Percentiles rank a stretch among this genome's conserved stretches.
These are phyloP conservation scores for Lentinula raphanica DNA, from an alignment of 768 basidiomycete genomes.

Conservation along the genomic window DNA sequence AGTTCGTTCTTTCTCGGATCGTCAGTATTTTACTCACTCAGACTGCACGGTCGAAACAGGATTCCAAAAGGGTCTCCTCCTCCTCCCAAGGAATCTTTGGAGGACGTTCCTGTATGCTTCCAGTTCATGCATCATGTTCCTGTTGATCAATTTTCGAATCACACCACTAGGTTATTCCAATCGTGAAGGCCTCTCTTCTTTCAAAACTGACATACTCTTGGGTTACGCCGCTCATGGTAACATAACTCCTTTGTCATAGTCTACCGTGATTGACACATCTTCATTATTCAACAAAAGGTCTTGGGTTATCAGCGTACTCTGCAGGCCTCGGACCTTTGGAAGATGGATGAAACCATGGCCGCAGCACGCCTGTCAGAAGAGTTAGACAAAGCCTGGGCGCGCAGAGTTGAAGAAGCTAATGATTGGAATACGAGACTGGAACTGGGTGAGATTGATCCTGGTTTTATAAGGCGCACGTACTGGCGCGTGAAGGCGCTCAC, in stretches of 20 bases:
- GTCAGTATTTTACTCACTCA: not conserved
- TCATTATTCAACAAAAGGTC: slow-evolving; percentile 23
- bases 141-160: too few relatives aligned
- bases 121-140: too few relatives aligned
- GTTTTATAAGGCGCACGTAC: slow-evolving; percentile 27
- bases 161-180: slow-evolving; percentile 49
- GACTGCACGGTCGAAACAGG: slow-evolving; percentile 38
- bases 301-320: slow-evolving; percentile 70
- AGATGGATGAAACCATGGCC: slow-evolving; percentile 47
- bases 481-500: slow-evolving; percentile 33
- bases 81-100: slow-evolving; percentile 47
- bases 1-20: slow-evolving; percentile 5
- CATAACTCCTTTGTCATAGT: too few relatives aligned
- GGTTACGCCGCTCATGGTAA: slow-evolving; percentile 57
- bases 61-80: slow-evolving; percentile 55
- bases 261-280: not conserved
- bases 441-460: slow-evolving; percentile 40
- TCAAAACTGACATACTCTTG: slow-evolving; percentile 63
- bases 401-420: slow-evolving; percentile 43
- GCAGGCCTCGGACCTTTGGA: slow-evolving; percentile 73
- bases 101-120: slow-evolving; percentile 43
- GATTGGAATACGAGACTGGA: slow-evolving; percentile 50
- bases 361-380: slow-evolving; percentile 42
- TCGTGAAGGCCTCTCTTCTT: slow-evolving; percentile 52
- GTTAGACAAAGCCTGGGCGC: slow-evolving; percentile 52